A percentile compares a stretch with the other conserved stretches of the same genome.
Evolutionary conservation across 345 rosid genomes (phyloP).

Genomic region (Turritis glabra): DNA sequence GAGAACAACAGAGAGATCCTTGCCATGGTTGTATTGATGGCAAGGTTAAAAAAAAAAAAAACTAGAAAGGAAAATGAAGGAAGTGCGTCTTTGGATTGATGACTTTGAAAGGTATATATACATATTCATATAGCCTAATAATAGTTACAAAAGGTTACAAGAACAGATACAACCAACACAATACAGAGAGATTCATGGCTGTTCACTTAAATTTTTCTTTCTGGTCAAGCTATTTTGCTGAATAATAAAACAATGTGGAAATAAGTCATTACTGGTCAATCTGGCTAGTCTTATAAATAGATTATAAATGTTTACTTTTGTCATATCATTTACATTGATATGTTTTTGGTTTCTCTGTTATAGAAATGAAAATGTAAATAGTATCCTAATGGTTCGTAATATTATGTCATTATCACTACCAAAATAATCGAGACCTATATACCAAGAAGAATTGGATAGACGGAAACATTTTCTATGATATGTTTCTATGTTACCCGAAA

Average conservation of each 20-base stretch:
- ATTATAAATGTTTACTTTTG: background rate
- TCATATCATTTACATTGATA: background rate
- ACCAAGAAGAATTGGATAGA: background rate
- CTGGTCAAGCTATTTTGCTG: background rate
- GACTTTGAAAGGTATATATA: conserved; percentile 21
- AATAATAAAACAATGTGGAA: background rate
- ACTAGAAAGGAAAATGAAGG: conserved; percentile 30
- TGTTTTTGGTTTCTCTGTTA: background rate
- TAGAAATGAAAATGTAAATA: background rate
- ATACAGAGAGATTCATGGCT: conserved; percentile 24
- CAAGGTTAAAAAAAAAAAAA: background rate
- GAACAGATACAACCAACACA: conserved; percentile 8
- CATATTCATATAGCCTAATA: conserved; percentile 3
- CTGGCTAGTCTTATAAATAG: background rate
- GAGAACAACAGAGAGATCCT: conserved; percentile 41
- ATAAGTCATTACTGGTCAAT: background rate
- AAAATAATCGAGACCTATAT: too few species aligned
- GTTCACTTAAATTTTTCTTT: conserved; percentile 7
- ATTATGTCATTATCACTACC: background rate
- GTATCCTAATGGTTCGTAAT: background rate
- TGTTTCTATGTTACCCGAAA: background rate
- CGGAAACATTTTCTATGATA: background rate
- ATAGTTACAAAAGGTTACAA: conserved; percentile 9
- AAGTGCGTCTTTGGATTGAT: conserved; percentile 20
- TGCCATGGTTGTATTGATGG: conserved; percentile 38